Base-by-base conservation (phyloP, 805 yeast genomes). In the Teunomyces barrocoloradensis region DNA sequence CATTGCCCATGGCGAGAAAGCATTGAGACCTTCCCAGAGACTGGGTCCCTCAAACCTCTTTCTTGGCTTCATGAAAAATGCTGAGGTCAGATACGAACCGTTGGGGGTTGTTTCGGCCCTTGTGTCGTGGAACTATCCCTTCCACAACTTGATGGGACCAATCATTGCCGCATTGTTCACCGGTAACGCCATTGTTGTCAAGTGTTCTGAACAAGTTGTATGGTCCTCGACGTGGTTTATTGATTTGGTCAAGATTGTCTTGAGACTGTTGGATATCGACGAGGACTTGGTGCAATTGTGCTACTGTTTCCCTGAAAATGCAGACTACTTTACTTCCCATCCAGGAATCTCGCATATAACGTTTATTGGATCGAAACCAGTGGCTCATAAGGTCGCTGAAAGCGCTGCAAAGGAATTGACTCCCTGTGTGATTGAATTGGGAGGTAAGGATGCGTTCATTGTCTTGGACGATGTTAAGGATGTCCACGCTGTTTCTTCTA, bases 91-190 rank as follows among this genome's bases (percentile, higher is more conserved):
- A 53, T 94, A 94, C 65, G 96, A 91, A 65, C 98, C 99, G 0
- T 67, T 92, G 46, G 94, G 94, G 5, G 87, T 85, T 11, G 92
- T 92, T 21, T 79, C 95, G 6, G 96, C 98, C 0, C 74, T 94
- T 50, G 89, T 94, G 1, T 88, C 96, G 3, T 94, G 99, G 99
- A 94, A 94, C 62, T 94, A 94, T 64, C 99, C 99, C 0, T 84
- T 94, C 66, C 99, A 94, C 64, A 94, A 94, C 65, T 71, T 91
- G 44, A 69, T 94, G 75, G 97, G 97, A 2, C 99, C 99, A 1
- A 75, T 94, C 1, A 82, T 91, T 47, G 95, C 98, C 2, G 81
- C 92, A 1, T 65, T 94, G 21, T 89, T 91, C 61, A 82, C 96
- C 4, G 99, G 99, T 4, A 92, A 94, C 60, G 90, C 91, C 5